Percentiles rank a stretch among this genome's conserved stretches.
phyloP scores from a whole-genome alignment of 1,284 basidiomycete species.

The Ustilago trichophora region DNA sequence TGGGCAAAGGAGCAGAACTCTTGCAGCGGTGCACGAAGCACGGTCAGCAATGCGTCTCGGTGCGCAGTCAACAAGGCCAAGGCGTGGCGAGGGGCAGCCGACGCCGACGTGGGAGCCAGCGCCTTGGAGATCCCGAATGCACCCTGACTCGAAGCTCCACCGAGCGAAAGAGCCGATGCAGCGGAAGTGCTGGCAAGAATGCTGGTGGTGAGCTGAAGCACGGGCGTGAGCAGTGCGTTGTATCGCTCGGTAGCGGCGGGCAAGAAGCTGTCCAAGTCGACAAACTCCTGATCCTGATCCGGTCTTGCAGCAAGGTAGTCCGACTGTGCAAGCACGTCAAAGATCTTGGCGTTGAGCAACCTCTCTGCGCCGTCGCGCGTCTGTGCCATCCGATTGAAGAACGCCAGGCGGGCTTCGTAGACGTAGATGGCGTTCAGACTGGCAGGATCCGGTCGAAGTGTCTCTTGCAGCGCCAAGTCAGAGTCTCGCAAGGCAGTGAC shows the following conservation, averaged over 20 bases:
- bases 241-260: constrained; percentile 87
- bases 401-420: constrained; percentile 91
- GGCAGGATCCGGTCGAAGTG: constrained; percentile 89
- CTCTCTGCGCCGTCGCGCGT: constrained; percentile 83
- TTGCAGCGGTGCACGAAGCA: constrained; percentile 77
- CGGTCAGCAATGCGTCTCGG: constrained; percentile 79
- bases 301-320: constrained; percentile 85
- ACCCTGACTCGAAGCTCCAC: constrained; percentile 46
- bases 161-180: constrained; percentile 1
- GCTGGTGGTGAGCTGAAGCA: constrained; percentile 77
- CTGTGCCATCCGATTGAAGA: constrained; percentile 84
- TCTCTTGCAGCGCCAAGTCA: constrained; percentile 79
- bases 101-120: constrained; percentile 29
- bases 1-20: constrained; percentile 73
- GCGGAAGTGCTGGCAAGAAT: constrained; percentile 69
- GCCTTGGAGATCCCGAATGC: constrained; percentile 30
- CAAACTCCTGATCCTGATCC: constrained; percentile 80
- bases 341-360: constrained; percentile 80
- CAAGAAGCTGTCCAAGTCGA: constrained; percentile 84
- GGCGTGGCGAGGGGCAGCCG: constrained; percentile 70
- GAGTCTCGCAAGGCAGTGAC: constrained; percentile 83
- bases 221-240: constrained; percentile 85
- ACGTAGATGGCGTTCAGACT: constrained; percentile 91
- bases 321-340: constrained; percentile 82
- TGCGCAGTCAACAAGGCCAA: constrained; percentile 80